These are phyloP conservation scores for Obelidium mucronatum DNA, from an alignment of 192 early-diverging fungal genomes.

Conservation along the genomic window DNA sequence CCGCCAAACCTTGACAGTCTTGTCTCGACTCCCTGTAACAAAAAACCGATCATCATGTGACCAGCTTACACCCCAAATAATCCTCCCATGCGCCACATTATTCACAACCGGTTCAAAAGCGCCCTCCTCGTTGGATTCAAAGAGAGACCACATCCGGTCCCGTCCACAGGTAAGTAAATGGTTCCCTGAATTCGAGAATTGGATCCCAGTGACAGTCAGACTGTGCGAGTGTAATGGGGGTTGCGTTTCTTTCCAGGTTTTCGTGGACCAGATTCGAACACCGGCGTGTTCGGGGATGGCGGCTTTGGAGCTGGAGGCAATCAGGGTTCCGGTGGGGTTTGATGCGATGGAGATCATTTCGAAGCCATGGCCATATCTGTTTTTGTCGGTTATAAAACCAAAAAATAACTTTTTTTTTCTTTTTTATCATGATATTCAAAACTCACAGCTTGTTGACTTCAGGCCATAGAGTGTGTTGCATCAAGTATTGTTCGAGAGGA, in stretches of 20 bases:
- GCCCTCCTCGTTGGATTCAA: constrained; percentile 52
- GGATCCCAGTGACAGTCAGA: constrained; percentile 83
- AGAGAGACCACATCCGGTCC: constrained; percentile 90
- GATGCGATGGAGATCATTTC: constrained; percentile 86
- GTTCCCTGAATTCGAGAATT: constrained; percentile 79
- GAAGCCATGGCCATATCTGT: constrained; percentile 93
- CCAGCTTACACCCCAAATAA: constrained; percentile 94
- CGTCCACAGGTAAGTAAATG: constrained; percentile 82
- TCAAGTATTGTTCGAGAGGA: constrained; percentile 89
- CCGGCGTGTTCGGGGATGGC: constrained; percentile 75
- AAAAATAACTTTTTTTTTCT: background rate
- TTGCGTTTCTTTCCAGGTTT: constrained; percentile 72
- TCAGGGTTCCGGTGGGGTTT: constrained; percentile 67
- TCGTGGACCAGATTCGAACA: constrained; percentile 73
- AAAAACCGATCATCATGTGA: constrained; percentile 78
- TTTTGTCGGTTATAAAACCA: too few relatives aligned
- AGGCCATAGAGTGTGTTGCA: constrained; percentile 94
- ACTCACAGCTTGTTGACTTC: constrained; percentile 93
- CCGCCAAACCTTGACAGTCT: constrained; percentile 83
- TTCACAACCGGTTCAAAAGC: constrained; percentile 48
- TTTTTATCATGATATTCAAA: constrained; percentile 45
- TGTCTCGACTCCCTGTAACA: constrained; percentile 93
- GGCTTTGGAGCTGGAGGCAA: constrained; percentile 83
- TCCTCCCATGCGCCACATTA: constrained; percentile 84
- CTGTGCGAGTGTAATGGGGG: constrained; percentile 70